Evolutionary conservation across 306 rosid species (phyloP), one percentile per base, ranked within the genome.

Genomic region (Castanea sativa): DNA sequence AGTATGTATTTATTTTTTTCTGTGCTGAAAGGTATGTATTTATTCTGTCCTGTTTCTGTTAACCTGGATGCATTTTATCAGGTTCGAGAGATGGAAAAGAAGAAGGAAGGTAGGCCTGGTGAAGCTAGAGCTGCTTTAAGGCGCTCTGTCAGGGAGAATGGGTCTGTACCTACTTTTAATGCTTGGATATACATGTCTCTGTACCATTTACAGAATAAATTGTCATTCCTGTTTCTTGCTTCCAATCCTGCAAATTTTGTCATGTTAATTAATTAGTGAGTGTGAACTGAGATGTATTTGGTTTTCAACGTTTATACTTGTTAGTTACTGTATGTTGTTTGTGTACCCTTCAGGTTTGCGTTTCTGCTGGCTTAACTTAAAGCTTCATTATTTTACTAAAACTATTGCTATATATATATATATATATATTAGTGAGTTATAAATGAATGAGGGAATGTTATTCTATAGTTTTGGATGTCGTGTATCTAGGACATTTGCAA

Each of bases 41-140:
- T 72, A 27, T 33, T 65, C 33, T 41, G 23, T 73, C 43, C 55
- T 58, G 6, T 21, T 33, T 75, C 18, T 67, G 43, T 72, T 71
- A 61, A 79, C 60, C 72, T 41, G 58, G 72, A 45, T 81, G 73
- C 75, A 35, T 43, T 78, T 63, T 74, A 72, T 76, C 51, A 96
- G 99, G 92, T 92, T 29, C 87, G 98, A 51, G 98, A 96, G 84
- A 96, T 96, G 99, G 99, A 96, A 85, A 93, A 89, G 82, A 96
- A 82, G 82, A 96, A 89, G 83, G 99, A 96, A 93, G 99, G 99
- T 78, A 93, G 88, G 79, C 99, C 98, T 23, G 99, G 99, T 18
- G 98, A 93, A 78, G 97, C 98, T 18, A 93, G 97, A 90, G 97
- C 97, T 63, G 89, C 89, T 82, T 76, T 93, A 77, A 91, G 99